phyloP scores from a whole-genome alignment of 768 basidiomycete species.

The Baorangia bicolor region DNA sequence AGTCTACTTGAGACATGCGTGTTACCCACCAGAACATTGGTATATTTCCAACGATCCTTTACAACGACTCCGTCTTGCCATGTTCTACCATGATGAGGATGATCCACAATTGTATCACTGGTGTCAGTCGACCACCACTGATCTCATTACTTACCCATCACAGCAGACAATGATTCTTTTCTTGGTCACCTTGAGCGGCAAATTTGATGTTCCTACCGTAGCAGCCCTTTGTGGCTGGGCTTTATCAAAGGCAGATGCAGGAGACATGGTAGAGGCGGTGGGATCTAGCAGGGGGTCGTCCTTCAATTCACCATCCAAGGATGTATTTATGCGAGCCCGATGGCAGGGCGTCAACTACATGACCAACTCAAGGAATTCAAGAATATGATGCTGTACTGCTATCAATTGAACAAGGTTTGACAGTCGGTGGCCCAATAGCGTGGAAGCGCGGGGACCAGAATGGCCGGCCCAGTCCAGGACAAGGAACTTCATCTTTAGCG shows the following conservation, averaged over 20 bases:
- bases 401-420: too few species aligned
- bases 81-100: slow-evolving; percentile 42
- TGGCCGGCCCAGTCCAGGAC: background rate
- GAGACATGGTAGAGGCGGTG: slow-evolving; percentile 12
- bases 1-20: background rate
- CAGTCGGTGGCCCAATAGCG: background rate
- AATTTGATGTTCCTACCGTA: background rate
- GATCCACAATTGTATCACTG: background rate
- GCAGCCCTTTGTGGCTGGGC: background rate
- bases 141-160: slow-evolving; percentile 54
- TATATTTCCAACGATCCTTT: slow-evolving; percentile 46
- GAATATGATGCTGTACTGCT: too few species aligned
- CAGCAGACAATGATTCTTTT: slow-evolving; percentile 74
- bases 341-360: background rate
- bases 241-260: background rate
- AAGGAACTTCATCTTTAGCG: background rate
- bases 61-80: slow-evolving; percentile 66
- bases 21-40: slow-evolving; percentile 52
- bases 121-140: background rate
- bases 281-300: background rate
- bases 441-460: background rate
- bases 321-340: slow-evolving; percentile 26
- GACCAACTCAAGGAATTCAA: background rate
- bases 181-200: slow-evolving; percentile 27
- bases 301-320: background rate